phyloP scores from a whole-genome alignment of 495 filamentous ascomycete species.

The Cryomyces antarcticus region DNA sequence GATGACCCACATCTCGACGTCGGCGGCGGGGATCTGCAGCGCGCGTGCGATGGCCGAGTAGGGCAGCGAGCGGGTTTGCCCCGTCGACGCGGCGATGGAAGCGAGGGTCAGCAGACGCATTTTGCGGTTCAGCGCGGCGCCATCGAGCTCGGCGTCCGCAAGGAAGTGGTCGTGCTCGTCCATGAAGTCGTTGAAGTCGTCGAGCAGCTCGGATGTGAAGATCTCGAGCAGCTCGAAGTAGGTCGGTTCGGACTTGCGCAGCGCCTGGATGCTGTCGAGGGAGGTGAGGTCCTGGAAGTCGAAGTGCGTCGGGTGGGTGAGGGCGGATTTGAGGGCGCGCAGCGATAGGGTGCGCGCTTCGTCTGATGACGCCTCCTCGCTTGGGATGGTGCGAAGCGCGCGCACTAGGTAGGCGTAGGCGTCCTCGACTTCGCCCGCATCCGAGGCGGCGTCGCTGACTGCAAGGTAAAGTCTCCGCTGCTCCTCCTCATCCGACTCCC shows the following conservation, averaged over 20 bases:
- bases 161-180: constrained; percentile 65
- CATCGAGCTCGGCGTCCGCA: constrained; percentile 45
- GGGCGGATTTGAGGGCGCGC: constrained; percentile 63
- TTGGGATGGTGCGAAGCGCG: constrained; percentile 63
- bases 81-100: constrained; percentile 59
- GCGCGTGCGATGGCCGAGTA: constrained; percentile 66
- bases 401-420: constrained; percentile 68
- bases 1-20: constrained; percentile 96
- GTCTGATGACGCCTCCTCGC: constrained; percentile 42
- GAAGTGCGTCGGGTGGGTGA: constrained; percentile 56
- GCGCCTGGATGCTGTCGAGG: constrained; percentile 68
- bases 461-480: constrained; percentile 60
- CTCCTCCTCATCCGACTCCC: constrained; percentile 67
- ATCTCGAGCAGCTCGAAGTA: constrained; percentile 85
- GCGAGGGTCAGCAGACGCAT: constrained; percentile 90
- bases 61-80: constrained; percentile 56
- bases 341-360: constrained; percentile 67
- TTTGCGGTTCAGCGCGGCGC: constrained; percentile 50
- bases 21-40: constrained; percentile 56
- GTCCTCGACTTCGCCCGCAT: constrained; percentile 53
- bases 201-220: constrained; percentile 78
- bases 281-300: constrained; percentile 86
- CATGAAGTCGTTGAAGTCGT: constrained; percentile 87
- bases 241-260: constrained; percentile 59
- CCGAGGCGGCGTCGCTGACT: constrained; percentile 57